These are phyloP conservation scores for Neurospora sp. DNA, from an alignment of 495 filamentous ascomycete genomes.

Conservation along the genomic window DNA sequence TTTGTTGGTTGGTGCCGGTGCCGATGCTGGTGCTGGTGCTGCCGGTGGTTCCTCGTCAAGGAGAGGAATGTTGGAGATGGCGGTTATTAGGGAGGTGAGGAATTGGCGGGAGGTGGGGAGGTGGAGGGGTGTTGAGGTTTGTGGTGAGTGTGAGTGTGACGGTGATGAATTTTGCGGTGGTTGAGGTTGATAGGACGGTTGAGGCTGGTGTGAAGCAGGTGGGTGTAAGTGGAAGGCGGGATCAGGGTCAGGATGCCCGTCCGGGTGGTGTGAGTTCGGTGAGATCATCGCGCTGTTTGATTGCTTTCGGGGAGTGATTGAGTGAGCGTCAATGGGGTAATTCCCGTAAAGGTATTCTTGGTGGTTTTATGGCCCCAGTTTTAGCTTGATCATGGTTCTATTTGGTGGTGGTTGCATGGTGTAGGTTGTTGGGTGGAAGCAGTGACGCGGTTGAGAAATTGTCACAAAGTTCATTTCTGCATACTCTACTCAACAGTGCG, in stretches of 20 bases:
- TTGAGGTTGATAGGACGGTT: neutral
- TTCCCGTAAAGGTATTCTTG: neutral
- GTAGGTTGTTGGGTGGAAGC: neutral
- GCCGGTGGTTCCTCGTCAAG: neutral
- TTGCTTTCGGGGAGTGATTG: neutral
- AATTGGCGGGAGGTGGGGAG: constrained; percentile 32
- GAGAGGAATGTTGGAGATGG: constrained; percentile 29
- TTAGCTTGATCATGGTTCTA: neutral
- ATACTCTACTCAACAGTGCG: neutral
- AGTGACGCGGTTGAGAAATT: neutral
- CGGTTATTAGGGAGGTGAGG: constrained; percentile 35
- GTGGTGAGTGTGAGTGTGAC: neutral
- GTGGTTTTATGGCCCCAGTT: neutral
- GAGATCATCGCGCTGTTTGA: neutral
- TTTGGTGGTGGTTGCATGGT: neutral
- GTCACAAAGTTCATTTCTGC: neutral
- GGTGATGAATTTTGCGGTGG: neutral
- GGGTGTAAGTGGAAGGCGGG: neutral
- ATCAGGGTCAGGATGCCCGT: neutral
- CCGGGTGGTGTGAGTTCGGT: neutral
- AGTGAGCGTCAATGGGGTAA: neutral
- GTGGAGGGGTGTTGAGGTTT: neutral
- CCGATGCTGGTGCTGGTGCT: neutral
- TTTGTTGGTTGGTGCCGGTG: too few species aligned
- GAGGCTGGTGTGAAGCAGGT: neutral